Evolutionary conservation across 1,284 basidiomycete genomes (phyloP).

Genomic region (Chalciporus sp.): DNA sequence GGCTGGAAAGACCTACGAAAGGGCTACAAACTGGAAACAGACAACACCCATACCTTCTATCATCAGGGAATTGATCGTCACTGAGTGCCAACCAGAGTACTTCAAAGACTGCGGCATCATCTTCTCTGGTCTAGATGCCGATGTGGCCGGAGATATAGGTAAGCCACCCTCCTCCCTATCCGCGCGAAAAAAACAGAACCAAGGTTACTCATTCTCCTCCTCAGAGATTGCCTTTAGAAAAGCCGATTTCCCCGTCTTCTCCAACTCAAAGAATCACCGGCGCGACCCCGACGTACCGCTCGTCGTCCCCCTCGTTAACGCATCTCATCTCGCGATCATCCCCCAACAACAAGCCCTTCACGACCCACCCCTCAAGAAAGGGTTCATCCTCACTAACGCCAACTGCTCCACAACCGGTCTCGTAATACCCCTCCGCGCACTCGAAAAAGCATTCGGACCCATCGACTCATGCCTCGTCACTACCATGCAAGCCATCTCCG

Average conservation of each 20-base stretch:
- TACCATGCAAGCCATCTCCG: conserved; percentile 98
- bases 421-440: conserved; percentile 90
- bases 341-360: conserved; percentile 78
- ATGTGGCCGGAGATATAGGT: conserved; percentile 96
- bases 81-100: conserved; percentile 77
- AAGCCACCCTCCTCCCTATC: conserved; percentile 32
- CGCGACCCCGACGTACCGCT: conserved; percentile 95
- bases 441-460: conserved; percentile 93
- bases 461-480: conserved; percentile 90
- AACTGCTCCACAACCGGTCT: conserved; percentile 98
- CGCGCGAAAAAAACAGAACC: background rate
- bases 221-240: conserved; percentile 85
- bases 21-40: conserved; percentile 93
- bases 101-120: conserved; percentile 88
- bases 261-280: conserved; percentile 97
- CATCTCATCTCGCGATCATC: conserved; percentile 85
- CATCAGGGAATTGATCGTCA: conserved; percentile 73
- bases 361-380: conserved; percentile 74
- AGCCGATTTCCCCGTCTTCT: conserved; percentile 93
- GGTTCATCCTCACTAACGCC: conserved; percentile 98
- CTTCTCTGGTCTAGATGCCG: conserved; percentile 94
- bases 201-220: background rate
- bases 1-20: conserved; percentile 82
- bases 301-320: conserved; percentile 96
- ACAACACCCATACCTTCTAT: conserved; percentile 70